A percentile compares a stretch with the other conserved stretches of the same genome.
Conservation (phyloP, 495 filamentous ascomycete genomes). For the Talaromyces thailandensis region DNA sequence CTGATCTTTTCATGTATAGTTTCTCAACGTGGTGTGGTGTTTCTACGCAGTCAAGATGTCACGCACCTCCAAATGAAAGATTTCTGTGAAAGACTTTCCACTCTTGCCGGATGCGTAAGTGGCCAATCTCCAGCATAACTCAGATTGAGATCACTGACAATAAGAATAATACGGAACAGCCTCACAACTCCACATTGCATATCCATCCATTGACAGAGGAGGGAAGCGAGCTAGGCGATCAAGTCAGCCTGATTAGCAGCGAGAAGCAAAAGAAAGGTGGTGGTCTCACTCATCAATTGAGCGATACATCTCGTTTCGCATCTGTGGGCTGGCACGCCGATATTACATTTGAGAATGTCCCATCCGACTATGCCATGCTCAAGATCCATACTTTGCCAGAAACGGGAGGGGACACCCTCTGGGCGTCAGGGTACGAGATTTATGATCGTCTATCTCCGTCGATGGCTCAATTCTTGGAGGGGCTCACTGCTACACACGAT, state of each 20-base stretch:
- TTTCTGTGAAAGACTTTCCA: conserved; percentile 15
- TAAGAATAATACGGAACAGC: conserved; percentile 27
- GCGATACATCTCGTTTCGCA: conserved; percentile 23
- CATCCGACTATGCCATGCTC: conserved; percentile 59
- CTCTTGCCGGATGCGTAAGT: conserved; percentile 35
- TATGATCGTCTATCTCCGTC: conserved; percentile 65
- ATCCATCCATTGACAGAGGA: conserved; percentile 52
- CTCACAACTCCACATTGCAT: conserved; percentile 49
- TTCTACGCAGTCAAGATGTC: conserved; percentile 60
- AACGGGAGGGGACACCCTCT: conserved; percentile 63
- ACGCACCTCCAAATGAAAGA: conserved; percentile 39
- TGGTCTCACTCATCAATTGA: conserved; percentile 26
- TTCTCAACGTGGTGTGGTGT: conserved; percentile 64
- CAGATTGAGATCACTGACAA: conserved; percentile 39
- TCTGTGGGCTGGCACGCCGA: conserved; percentile 57
- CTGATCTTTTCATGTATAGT: conserved; percentile 31
- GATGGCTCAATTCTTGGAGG: conserved; percentile 58
- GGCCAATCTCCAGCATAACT: conserved; percentile 31
- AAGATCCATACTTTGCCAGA: conserved; percentile 52
- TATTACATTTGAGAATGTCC: conserved; percentile 63
- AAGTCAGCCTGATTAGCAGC: conserved; percentile 30
- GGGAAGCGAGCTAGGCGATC: conserved; percentile 26
- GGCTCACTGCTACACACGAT: conserved; percentile 56
- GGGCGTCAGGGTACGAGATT: conserved; percentile 72
- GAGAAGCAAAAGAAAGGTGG: conserved; percentile 29